Evolutionary conservation across 2,329 filamentous ascomycete species (phyloP), one percentile per base, ranked within the genome.

Genomic region (Aspergillus sergii): DNA sequence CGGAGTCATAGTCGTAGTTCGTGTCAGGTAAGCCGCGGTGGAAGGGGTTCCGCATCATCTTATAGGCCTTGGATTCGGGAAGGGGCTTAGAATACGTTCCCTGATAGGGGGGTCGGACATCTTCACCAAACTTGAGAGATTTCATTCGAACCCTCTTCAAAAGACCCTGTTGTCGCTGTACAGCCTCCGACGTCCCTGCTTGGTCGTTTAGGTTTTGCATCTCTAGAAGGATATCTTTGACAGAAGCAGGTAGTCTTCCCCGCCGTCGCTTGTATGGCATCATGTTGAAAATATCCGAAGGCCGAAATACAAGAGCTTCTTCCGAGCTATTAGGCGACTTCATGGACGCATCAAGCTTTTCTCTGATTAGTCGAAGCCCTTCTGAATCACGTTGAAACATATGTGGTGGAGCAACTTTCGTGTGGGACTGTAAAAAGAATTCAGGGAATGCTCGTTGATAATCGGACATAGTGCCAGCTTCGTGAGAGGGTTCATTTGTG

Each of bases 351-450:
- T 82, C 80, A 32, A 83, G 77, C 16, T 83, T 82, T 26, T 82
- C 76, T 11, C 84, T 32, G 81, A 83, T 74, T 85, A 88, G 79
- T n/a, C 81, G 73, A 30, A 82, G 80, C 0, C 86, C 85, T 64
- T 87, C 82, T 1, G 84, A 74, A 67, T 92, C 88, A 74, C 89
- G 83, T 45, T 83, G 75, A 32, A 87, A 87, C 2, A 81, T 82
- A 56, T 83, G 79, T 1, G 70, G 69, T 0, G 84, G 83, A 0
- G 93, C 93, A 59, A 97, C 69, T n/a, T 79, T 86, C 1, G 92
- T 91, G 71, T 92, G 85, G 3, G 88, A 84, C 63, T 92, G 90
- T 53, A 95, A 73, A 66, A 91, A 94, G 76, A 97, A 98, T 0
- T 91, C 89, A 36, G 93, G 85, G 72, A 98, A 98, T 41, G 84